phyloP scores from a whole-genome alignment of 148 eudicot genomes.

The Spergularia bocconei region DNA sequence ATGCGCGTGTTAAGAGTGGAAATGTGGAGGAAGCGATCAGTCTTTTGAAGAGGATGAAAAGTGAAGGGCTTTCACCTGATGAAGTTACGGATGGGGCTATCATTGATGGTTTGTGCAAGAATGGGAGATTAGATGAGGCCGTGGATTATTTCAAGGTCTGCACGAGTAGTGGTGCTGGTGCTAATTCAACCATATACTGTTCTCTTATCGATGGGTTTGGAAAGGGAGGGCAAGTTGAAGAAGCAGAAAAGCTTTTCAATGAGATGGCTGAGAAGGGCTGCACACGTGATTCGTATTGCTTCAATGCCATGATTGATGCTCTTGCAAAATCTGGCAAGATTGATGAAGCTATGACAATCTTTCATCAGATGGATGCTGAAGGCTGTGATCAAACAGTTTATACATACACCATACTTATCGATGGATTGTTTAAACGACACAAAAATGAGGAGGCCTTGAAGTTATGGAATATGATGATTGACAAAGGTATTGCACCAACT shows the following conservation, averaged over 20 bases:
- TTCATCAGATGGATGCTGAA: conserved; percentile 71
- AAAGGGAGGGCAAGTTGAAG: conserved; percentile 72
- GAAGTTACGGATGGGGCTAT: conserved; percentile 85
- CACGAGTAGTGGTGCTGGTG: conserved; percentile 39
- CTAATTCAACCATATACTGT: conserved; percentile 65
- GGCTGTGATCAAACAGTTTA: conserved; percentile 92
- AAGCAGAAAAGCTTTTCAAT: conserved; percentile 71
- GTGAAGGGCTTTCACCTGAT: conserved; percentile 70
- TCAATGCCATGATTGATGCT: conserved; percentile 82
- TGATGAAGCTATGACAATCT: conserved; percentile 64
- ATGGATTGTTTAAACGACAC: conserved; percentile 63
- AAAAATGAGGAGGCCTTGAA: conserved; percentile 86
- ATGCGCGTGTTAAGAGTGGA: conserved; percentile 61
- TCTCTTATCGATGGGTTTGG: conserved; percentile 90
- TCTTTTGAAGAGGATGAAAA: conserved; percentile 63
- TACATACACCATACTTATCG: conserved; percentile 83
- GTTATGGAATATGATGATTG: conserved; percentile 89
- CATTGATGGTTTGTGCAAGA: conserved; percentile 77
- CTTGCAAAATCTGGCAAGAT: conserved; percentile 54
- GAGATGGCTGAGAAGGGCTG: conserved; percentile 77
- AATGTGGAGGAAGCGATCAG: conserved; percentile 63
- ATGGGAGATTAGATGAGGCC: conserved; percentile 80
- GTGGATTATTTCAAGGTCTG: conserved; percentile 58
- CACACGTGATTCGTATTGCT: conserved; percentile 88
- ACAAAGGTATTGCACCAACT: conserved; percentile 85